Evolutionary conservation across 805 yeast species (phyloP), one percentile per base, ranked within the genome.

Genomic region (Candida nitratophila): DNA sequence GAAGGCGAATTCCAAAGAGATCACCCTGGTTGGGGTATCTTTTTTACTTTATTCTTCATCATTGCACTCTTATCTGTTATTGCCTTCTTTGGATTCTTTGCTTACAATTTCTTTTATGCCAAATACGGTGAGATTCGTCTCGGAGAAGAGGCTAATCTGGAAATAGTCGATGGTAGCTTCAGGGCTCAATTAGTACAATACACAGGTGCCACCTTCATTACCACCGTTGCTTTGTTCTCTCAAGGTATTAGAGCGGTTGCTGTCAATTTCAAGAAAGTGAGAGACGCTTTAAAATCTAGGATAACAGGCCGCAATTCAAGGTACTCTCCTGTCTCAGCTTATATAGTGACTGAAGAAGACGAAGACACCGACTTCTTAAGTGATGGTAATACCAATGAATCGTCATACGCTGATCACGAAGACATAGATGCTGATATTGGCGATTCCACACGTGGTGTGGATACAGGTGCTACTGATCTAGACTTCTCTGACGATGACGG

Each of bases 91-190:
- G 85, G 4, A 68, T 74, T 57, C 62, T 50, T 55, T 24, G 45
- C 39, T 10, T 52, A 50, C 50, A 47, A 47, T n/a, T 39, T 48
- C 37, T 54, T 53, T 44, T 48, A 50, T 21, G 44, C 71, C 39
- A 71, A 81, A 49, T 79, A 83, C 57, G 96, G 96, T 17, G 91
- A 83, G 58, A 88, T 88, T 49, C 70, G 90, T 47, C 71, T 88
- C 41, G 93, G 86, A 35, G 86, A 79, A 22, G 86, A 79, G 12
- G 83, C 74, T 47, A 50, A 47, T 29, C 47, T 58, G 37, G 53
- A 50, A 15, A 46, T 60, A 40, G 70, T 74, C 50, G 63, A 66
- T 43, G 52, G 52, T 19, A 48, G 44, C 35, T 22, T 57, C 37
- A 32, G 48, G 37, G 22, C 50, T 24, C 54, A 53, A 42, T 46